These are phyloP conservation scores for Chytridium lagenaria DNA, from an alignment of 371 early-diverging fungal genomes.

Conservation along the genomic window DNA sequence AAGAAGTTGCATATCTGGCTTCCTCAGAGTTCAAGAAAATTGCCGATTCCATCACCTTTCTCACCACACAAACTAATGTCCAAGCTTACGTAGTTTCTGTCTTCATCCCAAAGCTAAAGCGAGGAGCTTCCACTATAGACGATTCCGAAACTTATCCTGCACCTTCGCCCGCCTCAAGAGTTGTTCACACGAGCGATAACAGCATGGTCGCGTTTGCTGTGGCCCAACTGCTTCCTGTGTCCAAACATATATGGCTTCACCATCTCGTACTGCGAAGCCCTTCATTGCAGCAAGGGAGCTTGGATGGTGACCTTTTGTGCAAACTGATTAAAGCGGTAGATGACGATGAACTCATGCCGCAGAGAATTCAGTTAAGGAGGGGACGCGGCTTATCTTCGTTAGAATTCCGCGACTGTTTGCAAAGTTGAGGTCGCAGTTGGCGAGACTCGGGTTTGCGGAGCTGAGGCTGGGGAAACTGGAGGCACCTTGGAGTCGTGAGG, in stretches of 20 bases:
- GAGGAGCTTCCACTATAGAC: background rate
- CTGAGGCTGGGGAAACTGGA: background rate
- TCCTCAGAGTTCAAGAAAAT: background rate
- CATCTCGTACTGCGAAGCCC: background rate
- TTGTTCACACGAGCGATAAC: background rate
- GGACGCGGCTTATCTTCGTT: background rate
- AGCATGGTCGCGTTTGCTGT: background rate
- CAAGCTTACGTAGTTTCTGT: background rate
- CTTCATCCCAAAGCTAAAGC: background rate
- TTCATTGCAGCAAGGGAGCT: background rate
- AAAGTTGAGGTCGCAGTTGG: background rate
- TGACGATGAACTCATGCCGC: background rate
- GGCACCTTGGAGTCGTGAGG: background rate
- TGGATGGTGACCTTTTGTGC: background rate
- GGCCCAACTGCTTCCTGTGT: background rate
- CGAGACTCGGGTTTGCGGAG: background rate
- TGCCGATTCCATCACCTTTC: background rate
- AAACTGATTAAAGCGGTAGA: background rate
- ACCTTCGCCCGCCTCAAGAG: background rate
- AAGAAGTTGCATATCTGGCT: background rate
- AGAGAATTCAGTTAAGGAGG: background rate
- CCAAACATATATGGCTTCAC: background rate
- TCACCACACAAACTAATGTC: background rate
- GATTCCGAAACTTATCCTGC: background rate
- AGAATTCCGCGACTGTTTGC: background rate